Evolutionary conservation across 441 rosid species (phyloP), one percentile per base, ranked within the genome.

Genomic region (Melastoma candidum): DNA sequence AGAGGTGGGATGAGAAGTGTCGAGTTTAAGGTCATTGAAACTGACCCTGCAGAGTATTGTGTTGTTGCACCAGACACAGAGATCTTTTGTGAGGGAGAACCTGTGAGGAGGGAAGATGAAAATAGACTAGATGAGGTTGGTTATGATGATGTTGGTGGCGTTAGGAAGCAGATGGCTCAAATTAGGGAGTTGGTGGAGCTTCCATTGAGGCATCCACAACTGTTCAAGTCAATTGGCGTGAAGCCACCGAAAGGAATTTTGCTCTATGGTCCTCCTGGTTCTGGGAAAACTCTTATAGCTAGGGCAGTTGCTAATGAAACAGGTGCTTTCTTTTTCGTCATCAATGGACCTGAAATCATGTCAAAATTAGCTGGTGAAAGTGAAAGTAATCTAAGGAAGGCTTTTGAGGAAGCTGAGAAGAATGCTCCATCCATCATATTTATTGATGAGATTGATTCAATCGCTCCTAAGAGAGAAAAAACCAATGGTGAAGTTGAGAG

Each of bases 1-100:
- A 77, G 86, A 69, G 86, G 83, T 44, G 86, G 86, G 58, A 80
- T 80, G 86, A 75, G 86, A 66, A 80, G 86, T 49, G 81, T 80
- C 1, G 86, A 80, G 57, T 80, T 76, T 67, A 79, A 79, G 59
- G 72, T 79, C 48, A 74, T 79, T 24, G 79, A 79, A 58, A 79
- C 84, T 8, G 85, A 80, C 27, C 85, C 85, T 58, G 54, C 71
- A 0, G 85, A 80, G 66, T 77, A 77, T 56, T 80, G 85, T 61
- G 85, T 80, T 49, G 85, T 80, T 10, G 83, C 83, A 48, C 81
- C 86, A 0, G 86, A 80, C 48, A 80, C 86, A 3, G 86, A 80
- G 70, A 77, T 80, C 46, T 80, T 80, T 65, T 80, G 86, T 46
- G 86, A 80, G 64, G 86, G 86, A 48, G 83, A 80, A 55, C 81